Percentiles rank a stretch among this genome's conserved stretches.
Evolutionary conservation across 192 early-diverging fungal species (phyloP).

Genomic region (Rhizoclosmatium globosum): DNA sequence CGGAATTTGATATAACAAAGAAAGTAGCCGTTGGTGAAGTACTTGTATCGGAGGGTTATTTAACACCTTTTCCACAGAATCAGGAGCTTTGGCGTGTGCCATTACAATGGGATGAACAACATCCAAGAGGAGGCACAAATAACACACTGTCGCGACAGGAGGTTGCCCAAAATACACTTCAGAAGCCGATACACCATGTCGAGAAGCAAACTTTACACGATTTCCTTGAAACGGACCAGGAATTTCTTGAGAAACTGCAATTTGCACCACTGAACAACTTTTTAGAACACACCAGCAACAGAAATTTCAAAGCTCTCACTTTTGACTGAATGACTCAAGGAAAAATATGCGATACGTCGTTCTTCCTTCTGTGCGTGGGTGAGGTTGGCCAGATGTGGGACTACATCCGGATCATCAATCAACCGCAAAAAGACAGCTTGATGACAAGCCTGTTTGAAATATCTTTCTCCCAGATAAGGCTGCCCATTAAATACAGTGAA

Average conservation of each 20-base stretch:
- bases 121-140: background rate
- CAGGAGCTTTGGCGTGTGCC: background rate
- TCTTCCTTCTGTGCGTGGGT: background rate
- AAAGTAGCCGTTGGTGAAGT: background rate
- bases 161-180: too few relatives aligned
- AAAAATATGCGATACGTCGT: background rate
- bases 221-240: too few relatives aligned
- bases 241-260: too few relatives aligned
- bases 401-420: conserved; percentile 14
- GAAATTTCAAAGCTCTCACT: background rate
- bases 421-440: background rate
- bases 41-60: background rate
- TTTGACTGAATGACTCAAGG: background rate
- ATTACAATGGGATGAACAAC: background rate
- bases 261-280: too few relatives aligned
- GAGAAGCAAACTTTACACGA: too few relatives aligned
- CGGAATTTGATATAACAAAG: background rate
- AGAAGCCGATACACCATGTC: too few relatives aligned
- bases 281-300: background rate
- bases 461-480: background rate
- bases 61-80: background rate
- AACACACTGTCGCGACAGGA: background rate
- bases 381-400: background rate
- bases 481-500: conserved; percentile 7
- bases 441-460: background rate